phyloP scores from a whole-genome alignment of 768 basidiomycete genomes.

The Mycena floridula region DNA sequence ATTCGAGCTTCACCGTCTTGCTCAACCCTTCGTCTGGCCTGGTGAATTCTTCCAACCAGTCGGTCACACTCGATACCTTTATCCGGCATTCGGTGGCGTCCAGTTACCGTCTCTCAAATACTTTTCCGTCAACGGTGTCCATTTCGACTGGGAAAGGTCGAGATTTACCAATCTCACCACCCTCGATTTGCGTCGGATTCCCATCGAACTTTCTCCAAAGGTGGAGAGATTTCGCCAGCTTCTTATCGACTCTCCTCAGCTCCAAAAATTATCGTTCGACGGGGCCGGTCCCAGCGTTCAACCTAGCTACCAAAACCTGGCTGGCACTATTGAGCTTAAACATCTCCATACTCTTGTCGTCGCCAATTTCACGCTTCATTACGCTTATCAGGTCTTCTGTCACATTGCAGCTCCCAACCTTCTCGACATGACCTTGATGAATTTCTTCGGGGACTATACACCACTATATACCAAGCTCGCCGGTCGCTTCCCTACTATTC shows the following conservation, averaged over 20 bases:
- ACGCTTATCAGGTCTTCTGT: constrained; percentile 39
- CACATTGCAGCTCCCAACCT: constrained; percentile 54
- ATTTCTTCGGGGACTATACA: constrained; percentile 41
- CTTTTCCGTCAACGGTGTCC: constrained; percentile 51
- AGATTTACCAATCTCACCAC: constrained; percentile 48
- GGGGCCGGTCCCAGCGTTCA: constrained; percentile 50
- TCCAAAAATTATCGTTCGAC: constrained; percentile 54
- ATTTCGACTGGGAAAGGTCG: constrained; percentile 53
- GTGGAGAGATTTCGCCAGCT: constrained; percentile 47
- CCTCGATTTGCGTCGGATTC: constrained; percentile 59
- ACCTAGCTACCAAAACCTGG: constrained; percentile 12
- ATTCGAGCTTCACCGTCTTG: constrained; percentile 59
- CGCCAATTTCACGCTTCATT: constrained; percentile 47
- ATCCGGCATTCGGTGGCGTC: constrained; percentile 45
- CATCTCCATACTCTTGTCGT: constrained; percentile 46
- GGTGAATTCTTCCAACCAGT: constrained; percentile 32
- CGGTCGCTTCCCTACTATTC: constrained; percentile 43
- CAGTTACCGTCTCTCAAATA: constrained; percentile 38
- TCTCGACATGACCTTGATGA: constrained; percentile 52
- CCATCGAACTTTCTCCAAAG: constrained; percentile 44
- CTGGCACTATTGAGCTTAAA: constrained; percentile 38
- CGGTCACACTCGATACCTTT: constrained; percentile 24
- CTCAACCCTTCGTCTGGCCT: constrained; percentile 38
- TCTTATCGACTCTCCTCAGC: constrained; percentile 37
- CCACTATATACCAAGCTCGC: constrained; percentile 41